Evolutionary conservation across 2,329 filamentous ascomycete species (phyloP), one percentile per base, ranked within the genome.

Genomic region (Xylariaceae sp.): DNA sequence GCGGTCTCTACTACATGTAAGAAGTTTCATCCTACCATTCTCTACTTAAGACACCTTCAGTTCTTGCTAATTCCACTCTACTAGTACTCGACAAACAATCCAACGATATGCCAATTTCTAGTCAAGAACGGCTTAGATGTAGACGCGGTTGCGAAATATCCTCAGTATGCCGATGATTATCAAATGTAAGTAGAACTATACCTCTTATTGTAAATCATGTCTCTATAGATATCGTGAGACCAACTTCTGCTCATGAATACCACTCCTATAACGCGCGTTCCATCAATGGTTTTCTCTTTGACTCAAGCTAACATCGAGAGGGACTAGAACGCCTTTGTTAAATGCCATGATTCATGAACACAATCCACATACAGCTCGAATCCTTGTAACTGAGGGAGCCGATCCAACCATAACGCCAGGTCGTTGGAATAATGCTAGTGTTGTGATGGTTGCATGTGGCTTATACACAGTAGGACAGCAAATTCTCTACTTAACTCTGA

Each of bases 1-100:
- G 3, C 10, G 11, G 22, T 46, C 44, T 12, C 44, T 46, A 37
- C 22, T 46, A 3, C n/a, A 46, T 19, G 44, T 46, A 42, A 33
- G 37, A 2, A 4, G n/a, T n/a, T n/a, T n/a, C n/a, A n/a, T n/a
- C 2, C 11, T 19, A 14, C 1, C 10, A 21, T 20, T 21, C 21
- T 22, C 6, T 23, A 5, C 25, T 19, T 27, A 8, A 16, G 19
- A 19, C 3, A 36, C 34, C 10, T 20, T 17, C 20, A 36, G 11
- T 39, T 3, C n/a, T 5, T 20, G n/a, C n/a, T n/a, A n/a, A n/a
- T n/a, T n/a, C n/a, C n/a, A n/a, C n/a, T 21, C 5, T 39, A 4
- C 12, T 22, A 39, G 37, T 22, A 39, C 21, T 17, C 11, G 5
- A 5, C 11, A 39, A 5, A 14, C 14, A 39, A 39, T 22, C 5